These are phyloP conservation scores for Pisolithus marmoratus DNA, from an alignment of 768 basidiomycete species.

Conservation along the genomic window DNA sequence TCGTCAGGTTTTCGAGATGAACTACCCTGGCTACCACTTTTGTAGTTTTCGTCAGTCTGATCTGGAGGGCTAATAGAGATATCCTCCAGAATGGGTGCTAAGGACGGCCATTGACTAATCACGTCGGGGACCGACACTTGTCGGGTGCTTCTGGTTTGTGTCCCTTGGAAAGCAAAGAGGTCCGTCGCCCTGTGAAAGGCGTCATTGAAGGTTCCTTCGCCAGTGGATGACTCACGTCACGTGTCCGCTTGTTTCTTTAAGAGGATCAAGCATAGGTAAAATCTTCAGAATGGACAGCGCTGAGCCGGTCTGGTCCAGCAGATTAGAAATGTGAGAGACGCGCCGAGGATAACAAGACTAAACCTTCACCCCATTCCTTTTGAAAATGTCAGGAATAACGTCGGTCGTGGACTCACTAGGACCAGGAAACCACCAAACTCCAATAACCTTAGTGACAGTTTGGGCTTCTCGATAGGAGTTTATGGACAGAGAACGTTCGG, in stretches of 20 bases:
- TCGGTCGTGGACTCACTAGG: conserved; percentile 34
- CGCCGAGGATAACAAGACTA: conserved; percentile 14
- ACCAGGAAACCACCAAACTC: conserved; percentile 72
- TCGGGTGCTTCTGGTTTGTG: conserved; percentile 43
- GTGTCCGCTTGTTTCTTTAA: conserved; percentile 62
- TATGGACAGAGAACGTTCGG: conserved; percentile 44
- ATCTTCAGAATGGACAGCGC: conserved; percentile 64
- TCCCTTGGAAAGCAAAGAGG: conserved; percentile 76
- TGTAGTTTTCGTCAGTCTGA: conserved; percentile 26
- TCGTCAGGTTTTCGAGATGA: conserved; percentile 32
- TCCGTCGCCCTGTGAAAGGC: conserved; percentile 55
- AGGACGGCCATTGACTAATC: conserved; percentile 65
- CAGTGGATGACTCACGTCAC: conserved; percentile 46
- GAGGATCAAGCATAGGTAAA: conserved; percentile 65
- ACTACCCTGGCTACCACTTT: conserved; percentile 25
- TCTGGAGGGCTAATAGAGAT: conserved; percentile 55
- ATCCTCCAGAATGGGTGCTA: conserved; percentile 47
- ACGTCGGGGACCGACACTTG: conserved; percentile 48
- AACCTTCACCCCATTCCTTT: conserved; percentile 60
- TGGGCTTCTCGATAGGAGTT: conserved; percentile 11
- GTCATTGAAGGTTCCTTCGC: conserved; percentile 11
- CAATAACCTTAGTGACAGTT: conserved; percentile 31
- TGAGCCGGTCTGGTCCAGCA: conserved; percentile 62
- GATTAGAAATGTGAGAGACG: conserved; percentile 8
- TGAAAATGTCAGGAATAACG: conserved; percentile 72